Evolutionary conservation across 345 rosid genomes (phyloP).

Genomic region (Anacardium occidentale): DNA sequence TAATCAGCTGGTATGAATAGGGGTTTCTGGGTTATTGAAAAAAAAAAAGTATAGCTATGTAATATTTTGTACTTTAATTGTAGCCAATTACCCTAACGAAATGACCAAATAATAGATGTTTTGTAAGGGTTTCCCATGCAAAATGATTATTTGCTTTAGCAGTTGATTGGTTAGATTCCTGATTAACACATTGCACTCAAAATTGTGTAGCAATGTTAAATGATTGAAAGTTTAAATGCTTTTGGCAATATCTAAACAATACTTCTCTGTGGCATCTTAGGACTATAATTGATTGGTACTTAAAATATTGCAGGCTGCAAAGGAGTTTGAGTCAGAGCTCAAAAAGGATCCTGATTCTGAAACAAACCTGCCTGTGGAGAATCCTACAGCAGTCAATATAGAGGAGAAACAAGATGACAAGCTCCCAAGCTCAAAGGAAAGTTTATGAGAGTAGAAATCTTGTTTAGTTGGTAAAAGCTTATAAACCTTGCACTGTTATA

Average conservation of each 20-base stretch:
- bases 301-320: slow-evolving; percentile 74
- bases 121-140: not conserved
- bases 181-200: not conserved
- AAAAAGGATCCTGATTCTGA: slow-evolving; percentile 67
- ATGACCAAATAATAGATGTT: not conserved
- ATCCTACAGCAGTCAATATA: slow-evolving; percentile 39
- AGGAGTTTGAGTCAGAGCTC: slow-evolving; percentile 90
- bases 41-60: not conserved
- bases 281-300: slow-evolving; percentile 1
- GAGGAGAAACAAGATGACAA: slow-evolving; percentile 47
- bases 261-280: not conserved
- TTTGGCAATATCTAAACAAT: not conserved
- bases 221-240: not conserved
- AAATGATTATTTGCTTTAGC: not conserved
- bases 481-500: slow-evolving; percentile 7
- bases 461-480: slow-evolving; percentile 13
- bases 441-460: slow-evolving; percentile 43
- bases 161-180: not conserved
- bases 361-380: slow-evolving; percentile 38
- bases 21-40: no score
- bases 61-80: not conserved
- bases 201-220: not conserved
- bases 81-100: not conserved
- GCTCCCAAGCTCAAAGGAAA: slow-evolving; percentile 67
- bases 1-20: no score